Conservation (phyloP, 169 alveolate genomes). For the Cystoisospora suis region DNA sequence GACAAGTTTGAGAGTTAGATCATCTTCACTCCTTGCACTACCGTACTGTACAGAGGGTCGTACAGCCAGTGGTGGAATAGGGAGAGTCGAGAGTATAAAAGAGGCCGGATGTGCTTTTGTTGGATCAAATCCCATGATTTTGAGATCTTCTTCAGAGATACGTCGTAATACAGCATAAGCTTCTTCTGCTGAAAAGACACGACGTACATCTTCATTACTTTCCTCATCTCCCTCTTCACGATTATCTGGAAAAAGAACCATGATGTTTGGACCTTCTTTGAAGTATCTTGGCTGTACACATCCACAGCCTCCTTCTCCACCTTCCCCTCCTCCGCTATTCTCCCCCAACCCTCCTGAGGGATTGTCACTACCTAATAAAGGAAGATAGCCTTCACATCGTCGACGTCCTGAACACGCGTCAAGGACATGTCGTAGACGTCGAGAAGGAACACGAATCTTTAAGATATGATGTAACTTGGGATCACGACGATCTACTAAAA, state of each 20-base stretch:
- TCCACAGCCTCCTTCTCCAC: slow-evolving; percentile 85
- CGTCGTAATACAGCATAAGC: slow-evolving; percentile 87
- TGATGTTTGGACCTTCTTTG: slow-evolving; percentile 88
- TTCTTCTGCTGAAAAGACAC: slow-evolving; percentile 84
- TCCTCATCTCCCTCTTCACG: slow-evolving; percentile 83
- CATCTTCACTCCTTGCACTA: slow-evolving; percentile 96
- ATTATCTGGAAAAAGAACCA: slow-evolving; percentile 80
- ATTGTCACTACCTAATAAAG: background rate
- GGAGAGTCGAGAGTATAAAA: slow-evolving; percentile 93
- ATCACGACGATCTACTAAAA: slow-evolving; percentile 86
- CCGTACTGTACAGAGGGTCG: slow-evolving; percentile 97
- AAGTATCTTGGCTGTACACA: slow-evolving; percentile 89
- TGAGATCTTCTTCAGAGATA: slow-evolving; percentile 87
- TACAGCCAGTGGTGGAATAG: slow-evolving; percentile 99
- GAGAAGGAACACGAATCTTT: slow-evolving; percentile 80
- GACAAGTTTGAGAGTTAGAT: slow-evolving; percentile 94
- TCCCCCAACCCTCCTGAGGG: background rate
- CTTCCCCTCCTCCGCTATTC: slow-evolving; percentile 29
- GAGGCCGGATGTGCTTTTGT: slow-evolving; percentile 93
- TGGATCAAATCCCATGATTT: slow-evolving; percentile 94
- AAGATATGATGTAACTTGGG: slow-evolving; percentile 77
- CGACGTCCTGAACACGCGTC: slow-evolving; percentile 45
- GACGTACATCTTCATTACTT: slow-evolving; percentile 70
- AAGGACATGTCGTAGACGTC: slow-evolving; percentile 66
- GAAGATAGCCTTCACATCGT: slow-evolving; percentile 30